These are phyloP conservation scores for Hymenoscyphus salicellus DNA, from an alignment of 2,329 filamentous ascomycete species.

Conservation along the genomic window DNA sequence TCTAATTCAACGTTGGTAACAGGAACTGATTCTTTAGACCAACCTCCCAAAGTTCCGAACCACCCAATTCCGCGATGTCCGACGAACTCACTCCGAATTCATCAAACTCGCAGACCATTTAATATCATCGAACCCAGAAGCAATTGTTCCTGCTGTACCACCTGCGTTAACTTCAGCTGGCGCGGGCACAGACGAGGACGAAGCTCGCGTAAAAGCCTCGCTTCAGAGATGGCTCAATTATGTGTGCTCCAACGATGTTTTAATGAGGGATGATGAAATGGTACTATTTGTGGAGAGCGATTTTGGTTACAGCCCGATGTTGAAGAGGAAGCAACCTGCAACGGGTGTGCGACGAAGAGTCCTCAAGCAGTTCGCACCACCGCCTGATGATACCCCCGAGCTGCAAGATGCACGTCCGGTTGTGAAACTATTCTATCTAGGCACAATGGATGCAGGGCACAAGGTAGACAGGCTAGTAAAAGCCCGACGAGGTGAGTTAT, in stretches of 20 bases:
- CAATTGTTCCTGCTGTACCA: constrained; percentile 88
- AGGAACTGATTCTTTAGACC: constrained; percentile 57
- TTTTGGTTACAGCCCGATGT: constrained; percentile 94
- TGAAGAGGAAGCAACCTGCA: constrained; percentile 93
- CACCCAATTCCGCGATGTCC: constrained; percentile 96
- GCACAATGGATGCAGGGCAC: constrained; percentile 94
- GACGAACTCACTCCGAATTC: constrained; percentile 92
- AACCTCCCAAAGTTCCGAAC: constrained; percentile 98
- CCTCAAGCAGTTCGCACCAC: constrained; percentile 96
- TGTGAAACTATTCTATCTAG: constrained; percentile 94
- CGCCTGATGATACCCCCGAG: constrained; percentile 94
- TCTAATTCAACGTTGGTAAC: constrained; percentile 1
- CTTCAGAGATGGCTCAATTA: constrained; percentile 95
- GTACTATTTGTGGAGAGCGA: constrained; percentile 98
- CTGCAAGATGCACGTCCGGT: constrained; percentile 83
- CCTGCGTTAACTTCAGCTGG: constrained; percentile 93
- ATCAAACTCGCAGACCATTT: constrained; percentile 93
- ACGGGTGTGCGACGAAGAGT: constrained; percentile 94
- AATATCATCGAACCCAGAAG: constrained; percentile 95
- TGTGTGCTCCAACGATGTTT: constrained; percentile 84
- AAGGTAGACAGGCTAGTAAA: constrained; percentile 95
- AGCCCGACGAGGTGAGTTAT: constrained; percentile 72
- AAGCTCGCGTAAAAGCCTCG: constrained; percentile 79
- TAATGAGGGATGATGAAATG: constrained; percentile 96
- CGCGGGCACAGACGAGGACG: constrained; percentile 93